phyloP scores from a whole-genome alignment of 805 yeast genomes.

The Clavispora asparagi region DNA sequence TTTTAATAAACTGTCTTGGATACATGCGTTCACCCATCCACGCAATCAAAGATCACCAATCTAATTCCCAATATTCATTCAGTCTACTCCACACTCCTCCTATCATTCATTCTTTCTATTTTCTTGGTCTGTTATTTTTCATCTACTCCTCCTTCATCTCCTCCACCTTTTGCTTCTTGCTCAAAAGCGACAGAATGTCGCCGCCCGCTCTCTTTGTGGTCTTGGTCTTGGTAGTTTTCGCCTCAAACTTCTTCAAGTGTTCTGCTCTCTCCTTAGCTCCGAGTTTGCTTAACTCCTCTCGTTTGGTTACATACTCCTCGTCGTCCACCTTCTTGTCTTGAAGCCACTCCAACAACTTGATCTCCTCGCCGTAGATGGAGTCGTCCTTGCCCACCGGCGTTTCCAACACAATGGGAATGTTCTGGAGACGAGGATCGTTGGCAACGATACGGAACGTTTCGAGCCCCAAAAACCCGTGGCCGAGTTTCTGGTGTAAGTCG shows the following conservation, averaged over 20 bases:
- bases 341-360: slow-evolving; percentile 78
- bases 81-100: no score
- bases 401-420: slow-evolving; percentile 79
- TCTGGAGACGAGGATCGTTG: slow-evolving; percentile 55
- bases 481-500: slow-evolving; percentile 87
- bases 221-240: slow-evolving; percentile 35
- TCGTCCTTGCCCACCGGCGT: slow-evolving; percentile 76
- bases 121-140: no score
- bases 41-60: no score
- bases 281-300: slow-evolving; percentile 42
- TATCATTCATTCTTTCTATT: no score
- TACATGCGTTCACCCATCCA: no score
- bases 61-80: no score
- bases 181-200: slow-evolving; percentile 16
- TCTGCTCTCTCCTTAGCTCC: slow-evolving; percentile 72
- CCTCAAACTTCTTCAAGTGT: slow-evolving; percentile 60
- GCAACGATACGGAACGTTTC: slow-evolving; percentile 79
- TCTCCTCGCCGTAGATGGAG: slow-evolving; percentile 69
- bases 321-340: slow-evolving; percentile 53
- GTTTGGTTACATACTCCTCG: slow-evolving; percentile 46
- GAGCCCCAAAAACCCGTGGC: slow-evolving; percentile 83
- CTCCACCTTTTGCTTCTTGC: slow-evolving; percentile 14
- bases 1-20: no score
- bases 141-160: neutral
- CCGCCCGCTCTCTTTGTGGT: slow-evolving; percentile 11